Conservation (phyloP, 176 grass and related monocot species). For the Thinopyrum elongatum region DNA sequence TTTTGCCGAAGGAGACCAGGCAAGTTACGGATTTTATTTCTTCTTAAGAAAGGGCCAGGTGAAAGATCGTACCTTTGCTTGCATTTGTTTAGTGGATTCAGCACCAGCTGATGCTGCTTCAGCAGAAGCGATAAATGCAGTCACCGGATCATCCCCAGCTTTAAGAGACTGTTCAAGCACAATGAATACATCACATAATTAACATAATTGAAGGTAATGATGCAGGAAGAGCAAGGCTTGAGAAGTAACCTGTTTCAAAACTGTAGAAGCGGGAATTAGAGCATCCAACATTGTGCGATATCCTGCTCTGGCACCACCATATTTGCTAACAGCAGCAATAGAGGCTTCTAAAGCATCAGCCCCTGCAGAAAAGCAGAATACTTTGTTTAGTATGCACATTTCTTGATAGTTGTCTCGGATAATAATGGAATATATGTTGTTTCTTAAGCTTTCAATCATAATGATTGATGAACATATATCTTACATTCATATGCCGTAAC, state of each 20-base stretch:
- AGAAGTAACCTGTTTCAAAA: slow-evolving; percentile 62
- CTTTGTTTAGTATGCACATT: slow-evolving; percentile 16
- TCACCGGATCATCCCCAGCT: slow-evolving; percentile 80
- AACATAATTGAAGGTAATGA: slow-evolving; percentile 6
- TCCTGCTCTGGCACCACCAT: slow-evolving; percentile 83
- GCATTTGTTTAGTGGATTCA: slow-evolving; percentile 93
- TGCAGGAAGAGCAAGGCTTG: slow-evolving; percentile 9
- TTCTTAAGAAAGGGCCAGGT: background rate
- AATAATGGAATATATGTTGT: slow-evolving; percentile 26
- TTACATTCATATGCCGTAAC: slow-evolving; percentile 82
- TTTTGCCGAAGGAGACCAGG: background rate
- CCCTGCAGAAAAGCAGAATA: slow-evolving; percentile 49
- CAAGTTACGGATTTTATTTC: background rate
- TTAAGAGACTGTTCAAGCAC: slow-evolving; percentile 63
- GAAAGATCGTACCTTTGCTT: slow-evolving; percentile 64
- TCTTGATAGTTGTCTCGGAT: background rate
- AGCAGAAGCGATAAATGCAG: slow-evolving; percentile 71
- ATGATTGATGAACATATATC: slow-evolving; percentile 11
- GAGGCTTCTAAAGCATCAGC: slow-evolving; percentile 81
- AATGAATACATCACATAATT: slow-evolving; percentile 21
- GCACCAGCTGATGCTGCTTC: slow-evolving; percentile 90
- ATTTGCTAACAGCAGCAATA: slow-evolving; percentile 88
- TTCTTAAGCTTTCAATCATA: slow-evolving; percentile 55
- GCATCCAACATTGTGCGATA: slow-evolving; percentile 98
- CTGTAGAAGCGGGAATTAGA: slow-evolving; percentile 84